Base-by-base conservation (phyloP, 306 rosid species). In the Amphicarpaea edgeworthii region DNA sequence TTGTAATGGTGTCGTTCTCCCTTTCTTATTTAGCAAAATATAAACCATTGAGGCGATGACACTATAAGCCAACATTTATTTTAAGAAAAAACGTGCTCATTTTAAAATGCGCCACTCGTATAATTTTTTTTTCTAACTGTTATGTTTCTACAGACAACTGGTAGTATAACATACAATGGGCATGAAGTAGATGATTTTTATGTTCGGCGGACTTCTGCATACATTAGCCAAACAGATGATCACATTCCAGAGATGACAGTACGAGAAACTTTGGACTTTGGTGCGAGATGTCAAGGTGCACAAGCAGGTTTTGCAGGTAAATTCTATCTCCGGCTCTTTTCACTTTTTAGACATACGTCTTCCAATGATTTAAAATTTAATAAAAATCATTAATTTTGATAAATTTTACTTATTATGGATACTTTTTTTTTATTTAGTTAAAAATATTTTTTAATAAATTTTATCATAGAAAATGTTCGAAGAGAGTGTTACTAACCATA, bases 251-350 rank as follows among this genome's bases (percentile, higher is more conserved):
- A 93, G 49, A 45, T 93, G 55, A 93, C 98, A 2, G 98, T 93
- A 1, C 74, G 98, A 76, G 98, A 93, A 87, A 91, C 93, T 68
- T 77, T 93, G 78, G 98, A 93, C 82, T 93, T 93, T 51, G 98
- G 90, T 57, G 98, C 98, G 81, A 86, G 98, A 89, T 93, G 92
- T 77, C 96, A 93, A 81, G 98, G 98, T 59, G 86, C 98, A 63
- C 58, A 88, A 43, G 92, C 86, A 84, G 90, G 88, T 17, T 89
- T 89, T 78, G 83, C 88, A 83, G 96, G 97, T 92, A 46, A 53
- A 55, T n/a, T n/a, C n/a, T n/a, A n/a, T n/a, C n/a, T n/a, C n/a
- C n/a, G n/a, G n/a, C n/a, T n/a, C n/a, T n/a, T n/a, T n/a, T n/a
- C n/a, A n/a, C n/a, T n/a, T n/a, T n/a, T n/a, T n/a, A n/a, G n/a